phyloP scores from a whole-genome alignment of 208 protist species.

The Histomonas meleagridis region DNA sequence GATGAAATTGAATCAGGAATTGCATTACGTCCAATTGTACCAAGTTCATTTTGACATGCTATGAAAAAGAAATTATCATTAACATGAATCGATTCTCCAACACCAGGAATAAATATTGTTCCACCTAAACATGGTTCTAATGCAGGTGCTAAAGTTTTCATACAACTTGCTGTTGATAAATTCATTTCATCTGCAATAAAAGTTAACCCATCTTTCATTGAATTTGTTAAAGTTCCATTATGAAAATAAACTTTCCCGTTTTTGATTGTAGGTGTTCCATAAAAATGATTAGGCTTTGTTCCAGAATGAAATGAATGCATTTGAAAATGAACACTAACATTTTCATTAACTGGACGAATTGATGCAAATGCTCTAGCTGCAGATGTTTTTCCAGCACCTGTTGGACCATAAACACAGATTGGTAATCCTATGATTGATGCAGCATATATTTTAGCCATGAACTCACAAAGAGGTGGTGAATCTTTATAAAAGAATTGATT shows the following conservation, averaged over 20 bases:
- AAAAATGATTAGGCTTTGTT: background rate
- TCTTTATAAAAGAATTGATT: background rate
- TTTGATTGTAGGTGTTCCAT: background rate
- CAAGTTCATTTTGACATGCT: too few species aligned
- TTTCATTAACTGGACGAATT: background rate
- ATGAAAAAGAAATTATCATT: too few species aligned
- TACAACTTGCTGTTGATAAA: background rate
- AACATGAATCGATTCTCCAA: too few species aligned
- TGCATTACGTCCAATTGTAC: too few species aligned
- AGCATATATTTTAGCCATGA: background rate
- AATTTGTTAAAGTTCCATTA: background rate
- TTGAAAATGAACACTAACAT: background rate
- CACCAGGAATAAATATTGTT: too few species aligned
- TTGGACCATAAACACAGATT: background rate
- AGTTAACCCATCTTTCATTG: background rate
- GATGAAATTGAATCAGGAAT: too few species aligned
- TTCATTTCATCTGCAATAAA: constrained; percentile 29
- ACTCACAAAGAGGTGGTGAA: background rate
- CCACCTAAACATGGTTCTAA: too few species aligned
- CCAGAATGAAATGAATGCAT: background rate
- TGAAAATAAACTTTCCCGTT: background rate
- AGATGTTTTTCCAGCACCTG: background rate
- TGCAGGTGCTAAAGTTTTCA: too few species aligned
- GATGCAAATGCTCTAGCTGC: background rate
- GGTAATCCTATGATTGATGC: background rate